Base-by-base conservation (phyloP, 352 stramenopile species). In the Globisporangium splendens region DNA sequence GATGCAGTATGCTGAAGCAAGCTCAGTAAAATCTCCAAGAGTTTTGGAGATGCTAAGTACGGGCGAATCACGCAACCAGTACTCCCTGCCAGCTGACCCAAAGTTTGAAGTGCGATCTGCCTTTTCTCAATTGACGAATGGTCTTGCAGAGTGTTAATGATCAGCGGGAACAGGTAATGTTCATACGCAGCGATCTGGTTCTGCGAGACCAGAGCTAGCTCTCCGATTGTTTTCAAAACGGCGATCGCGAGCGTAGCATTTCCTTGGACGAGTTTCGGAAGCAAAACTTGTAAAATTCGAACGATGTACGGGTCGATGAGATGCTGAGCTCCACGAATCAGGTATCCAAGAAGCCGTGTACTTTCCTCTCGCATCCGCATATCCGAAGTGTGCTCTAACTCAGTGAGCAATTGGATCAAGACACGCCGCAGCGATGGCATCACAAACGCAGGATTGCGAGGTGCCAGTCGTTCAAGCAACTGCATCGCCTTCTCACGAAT, bases 101-200 rank as follows among this genome's bases (percentile, higher is more conserved):
- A 81, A 1, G 96, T 97, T 62, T 96, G 84, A n/a, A 99, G 72
- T 22, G 96, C 97, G n/a, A 98, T 84, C 64, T 97, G 83, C 28
- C 98, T 84, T 63, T 99, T 99, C 57, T 96, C 93, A 38, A 94
- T 81, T 38, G 91, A 98, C 50, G 93, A 97, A 54, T 98, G 95
- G 55, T 99, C 97, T 67, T 98, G 90, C 43, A 99, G 79, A 44
- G 93, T 98, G 56, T 97, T 78, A 46, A 99, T 86, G 57, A 99
- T 98, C 51, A 98, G 80, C 39, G 97, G 94, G 65, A 99, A 95
- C 3, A 99, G 70, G 35, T 98, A 89, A 8, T 93, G 84, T 41
- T 98, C 82, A 79, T 98, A 99, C 18, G 90, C 89, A n/a, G 85
- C 77, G 24, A 98, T 89, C 41, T 96, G 83, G 12, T 75, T 82